phyloP scores from a whole-genome alignment of 306 rosid species.

The Castanopsis chinensis region DNA sequence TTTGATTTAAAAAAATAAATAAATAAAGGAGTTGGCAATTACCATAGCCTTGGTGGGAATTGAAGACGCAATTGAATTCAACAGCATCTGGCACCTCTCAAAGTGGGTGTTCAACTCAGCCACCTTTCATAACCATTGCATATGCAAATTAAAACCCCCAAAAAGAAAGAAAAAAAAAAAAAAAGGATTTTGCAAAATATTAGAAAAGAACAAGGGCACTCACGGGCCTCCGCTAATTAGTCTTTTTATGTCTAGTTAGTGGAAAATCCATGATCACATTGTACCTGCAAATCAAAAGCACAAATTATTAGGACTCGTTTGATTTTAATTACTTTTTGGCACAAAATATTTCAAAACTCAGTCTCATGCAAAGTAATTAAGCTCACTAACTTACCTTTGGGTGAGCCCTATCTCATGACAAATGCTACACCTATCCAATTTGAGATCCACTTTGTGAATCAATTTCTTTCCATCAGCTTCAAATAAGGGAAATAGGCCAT shows the following conservation, averaged over 20 bases:
- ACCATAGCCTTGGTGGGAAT: too few relatives aligned
- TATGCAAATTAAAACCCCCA: too few relatives aligned
- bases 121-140: too few relatives aligned
- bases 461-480: constrained; percentile 49
- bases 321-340: not conserved
- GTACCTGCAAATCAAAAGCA: constrained; percentile 23
- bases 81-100: too few relatives aligned
- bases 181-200: too few relatives aligned
- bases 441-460: constrained; percentile 36
- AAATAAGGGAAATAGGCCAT: not conserved
- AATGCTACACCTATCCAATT: constrained; percentile 34
- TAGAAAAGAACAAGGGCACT: constrained; percentile 6
- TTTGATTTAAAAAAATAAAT: too few relatives aligned
- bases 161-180: too few relatives aligned
- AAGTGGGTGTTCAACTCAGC: too few relatives aligned
- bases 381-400: constrained; percentile 27
- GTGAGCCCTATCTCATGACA: constrained; percentile 55
- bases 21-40: too few relatives aligned
- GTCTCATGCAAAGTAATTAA: not conserved
- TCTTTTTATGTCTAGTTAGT: constrained; percentile 25
- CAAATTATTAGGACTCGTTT: not conserved
- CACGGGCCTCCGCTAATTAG: constrained; percentile 37
- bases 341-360: too few relatives aligned
- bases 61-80: too few relatives aligned
- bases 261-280: constrained; percentile 38